Evolutionary conservation across 2,329 filamentous ascomycete species (phyloP).

Genomic region (Peltaster fructicola): DNA sequence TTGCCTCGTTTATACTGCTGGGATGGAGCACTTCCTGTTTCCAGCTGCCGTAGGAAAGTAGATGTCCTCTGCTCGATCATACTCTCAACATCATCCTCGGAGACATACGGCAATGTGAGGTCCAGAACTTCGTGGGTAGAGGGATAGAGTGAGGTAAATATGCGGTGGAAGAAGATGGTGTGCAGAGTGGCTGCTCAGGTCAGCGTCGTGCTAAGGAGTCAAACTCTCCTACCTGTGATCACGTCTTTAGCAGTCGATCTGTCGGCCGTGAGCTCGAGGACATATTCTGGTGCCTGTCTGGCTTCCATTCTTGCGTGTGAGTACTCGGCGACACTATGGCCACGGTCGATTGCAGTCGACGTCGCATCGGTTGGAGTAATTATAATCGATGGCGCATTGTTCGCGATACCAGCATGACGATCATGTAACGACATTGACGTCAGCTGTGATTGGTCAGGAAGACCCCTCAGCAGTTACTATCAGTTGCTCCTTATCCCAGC

Average conservation of each 20-base stretch:
- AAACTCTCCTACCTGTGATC: constrained; percentile 54
- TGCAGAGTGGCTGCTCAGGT: constrained; percentile 58
- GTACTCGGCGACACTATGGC: no score
- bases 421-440: no score
- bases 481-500: no score
- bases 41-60: constrained; percentile 57
- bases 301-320: no score
- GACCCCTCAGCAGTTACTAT: no score
- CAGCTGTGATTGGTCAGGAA: no score
- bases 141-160: constrained; percentile 75
- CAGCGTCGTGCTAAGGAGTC: not conserved
- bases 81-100: constrained; percentile 79
- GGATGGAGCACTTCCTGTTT: constrained; percentile 33
- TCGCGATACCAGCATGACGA: no score
- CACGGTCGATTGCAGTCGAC: no score
- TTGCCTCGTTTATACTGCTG: no score
- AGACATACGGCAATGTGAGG: constrained; percentile 73
- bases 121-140: constrained; percentile 78
- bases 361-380: no score
- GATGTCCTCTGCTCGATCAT: constrained; percentile 79
- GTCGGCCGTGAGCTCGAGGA: constrained; percentile 85
- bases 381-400: no score
- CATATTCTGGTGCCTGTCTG: constrained; percentile 65
- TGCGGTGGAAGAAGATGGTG: constrained; percentile 97
- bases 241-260: constrained; percentile 79